phyloP scores from a whole-genome alignment of 2,329 filamentous ascomycete species.

The Seiridium unicorne region DNA sequence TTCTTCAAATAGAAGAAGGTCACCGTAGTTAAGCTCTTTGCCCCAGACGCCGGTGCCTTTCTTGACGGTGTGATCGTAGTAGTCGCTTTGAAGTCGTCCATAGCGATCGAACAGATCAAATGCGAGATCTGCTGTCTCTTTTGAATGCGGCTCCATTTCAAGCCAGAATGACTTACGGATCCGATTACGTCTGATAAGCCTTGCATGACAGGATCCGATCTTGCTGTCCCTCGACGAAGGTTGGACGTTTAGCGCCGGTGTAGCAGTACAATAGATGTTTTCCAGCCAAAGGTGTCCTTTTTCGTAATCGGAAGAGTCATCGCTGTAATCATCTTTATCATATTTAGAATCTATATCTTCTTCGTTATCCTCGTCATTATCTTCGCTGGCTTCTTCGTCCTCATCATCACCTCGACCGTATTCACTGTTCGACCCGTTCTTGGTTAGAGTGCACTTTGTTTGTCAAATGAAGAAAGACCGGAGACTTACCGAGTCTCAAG shows the following conservation, averaged over 20 bases:
- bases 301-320: not conserved
- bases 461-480: not conserved
- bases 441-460: not conserved
- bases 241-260: not conserved
- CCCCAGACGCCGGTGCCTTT: constrained; percentile 28
- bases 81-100: constrained; percentile 30
- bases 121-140: constrained; percentile 19
- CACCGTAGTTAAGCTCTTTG: constrained; percentile 24
- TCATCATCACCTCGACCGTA: not conserved
- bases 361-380: not conserved
- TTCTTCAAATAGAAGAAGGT: constrained; percentile 22
- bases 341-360: not conserved
- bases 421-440: not conserved
- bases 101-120: constrained; percentile 36
- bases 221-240: not conserved
- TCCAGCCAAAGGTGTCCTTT: not conserved
- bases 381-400: not conserved
- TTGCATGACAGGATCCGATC: not conserved
- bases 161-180: not conserved
- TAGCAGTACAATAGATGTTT: not conserved
- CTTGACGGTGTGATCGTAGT: constrained; percentile 22
- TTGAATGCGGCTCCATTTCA: not conserved
- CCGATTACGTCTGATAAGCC: not conserved
- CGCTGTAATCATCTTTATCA: not conserved
- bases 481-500: not conserved